These are phyloP conservation scores for Lactarius trivialis DNA, from an alignment of 768 basidiomycete genomes.

Conservation along the genomic window DNA sequence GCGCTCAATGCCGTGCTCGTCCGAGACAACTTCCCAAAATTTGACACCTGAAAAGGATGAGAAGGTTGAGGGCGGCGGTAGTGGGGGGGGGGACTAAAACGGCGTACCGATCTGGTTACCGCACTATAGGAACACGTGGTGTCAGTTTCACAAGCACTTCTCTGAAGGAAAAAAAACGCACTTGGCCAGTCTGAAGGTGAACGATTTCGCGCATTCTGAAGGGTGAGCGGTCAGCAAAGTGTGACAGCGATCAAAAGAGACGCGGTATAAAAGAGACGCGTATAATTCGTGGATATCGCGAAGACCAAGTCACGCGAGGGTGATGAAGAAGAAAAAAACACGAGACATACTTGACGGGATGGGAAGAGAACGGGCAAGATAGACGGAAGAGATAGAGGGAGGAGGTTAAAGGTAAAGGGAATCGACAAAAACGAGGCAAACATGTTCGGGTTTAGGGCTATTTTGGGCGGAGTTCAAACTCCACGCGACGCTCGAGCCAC, in stretches of 20 bases:
- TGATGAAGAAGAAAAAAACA: neutral
- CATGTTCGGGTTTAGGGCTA: constrained; percentile 21
- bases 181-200: constrained; percentile 98
- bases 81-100: constrained; percentile 21
- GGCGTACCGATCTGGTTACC: constrained; percentile 97
- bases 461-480: constrained; percentile 20
- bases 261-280: constrained; percentile 5
- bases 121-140: constrained; percentile 49
- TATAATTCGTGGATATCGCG: neutral
- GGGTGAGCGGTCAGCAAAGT: constrained; percentile 17
- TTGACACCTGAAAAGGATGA: constrained; percentile 59
- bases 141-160: constrained; percentile 23
- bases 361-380: constrained; percentile 15
- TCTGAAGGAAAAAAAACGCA: constrained; percentile 32
- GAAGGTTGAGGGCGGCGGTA: constrained; percentile 7
- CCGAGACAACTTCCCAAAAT: constrained; percentile 97
- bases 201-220: constrained; percentile 97
- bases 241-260: constrained; percentile 3
- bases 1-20: constrained; percentile 93
- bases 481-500: constrained; percentile 4
- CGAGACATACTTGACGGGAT: constrained; percentile 20
- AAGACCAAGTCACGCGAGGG: neutral
- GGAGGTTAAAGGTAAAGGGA: constrained; percentile 19
- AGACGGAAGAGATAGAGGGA: constrained; percentile 16
- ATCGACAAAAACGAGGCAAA: constrained; percentile 21